A percentile compares a stretch with the other conserved stretches of the same genome.
These are phyloP conservation scores for Trypanosoma boissoni DNA, from an alignment of 208 protist species.

Conservation along the genomic window DNA sequence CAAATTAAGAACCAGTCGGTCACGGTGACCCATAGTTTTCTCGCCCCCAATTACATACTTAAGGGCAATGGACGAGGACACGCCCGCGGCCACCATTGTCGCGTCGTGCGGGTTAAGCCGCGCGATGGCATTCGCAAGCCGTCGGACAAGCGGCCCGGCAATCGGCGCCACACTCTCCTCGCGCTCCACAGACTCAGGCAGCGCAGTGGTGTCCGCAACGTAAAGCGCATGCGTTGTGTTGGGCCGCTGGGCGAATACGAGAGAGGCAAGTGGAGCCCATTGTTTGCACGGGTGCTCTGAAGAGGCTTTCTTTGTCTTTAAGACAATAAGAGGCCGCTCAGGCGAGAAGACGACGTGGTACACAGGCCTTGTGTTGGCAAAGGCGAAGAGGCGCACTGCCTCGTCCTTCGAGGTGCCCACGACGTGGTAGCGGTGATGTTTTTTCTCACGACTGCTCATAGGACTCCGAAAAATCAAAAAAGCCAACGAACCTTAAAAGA, in stretches of 20 bases:
- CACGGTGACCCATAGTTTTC: conserved; percentile 63
- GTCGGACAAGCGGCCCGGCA: conserved; percentile 57
- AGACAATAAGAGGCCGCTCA: conserved; percentile 63
- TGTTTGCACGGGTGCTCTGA: conserved; percentile 54
- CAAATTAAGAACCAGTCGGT: conserved; percentile 54
- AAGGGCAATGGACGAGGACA: conserved; percentile 46
- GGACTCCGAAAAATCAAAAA: not conserved
- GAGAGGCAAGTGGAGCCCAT: conserved; percentile 57
- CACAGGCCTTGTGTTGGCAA: conserved; percentile 54
- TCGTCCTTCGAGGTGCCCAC: conserved; percentile 58
- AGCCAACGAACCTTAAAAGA: not conserved
- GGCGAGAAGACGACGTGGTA: conserved; percentile 77
- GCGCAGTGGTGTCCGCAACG: conserved; percentile 52
- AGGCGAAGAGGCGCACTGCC: conserved; percentile 70
- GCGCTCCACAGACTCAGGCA: conserved; percentile 37
- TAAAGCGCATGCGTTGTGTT: conserved; percentile 79
- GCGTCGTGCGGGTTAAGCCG: conserved; percentile 74
- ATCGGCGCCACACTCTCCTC: conserved; percentile 43
- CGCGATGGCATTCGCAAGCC: conserved; percentile 53
- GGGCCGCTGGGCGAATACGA: conserved; percentile 55
- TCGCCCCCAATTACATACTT: conserved; percentile 77
- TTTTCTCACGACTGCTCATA: conserved; percentile 79
- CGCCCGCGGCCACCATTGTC: conserved; percentile 68
- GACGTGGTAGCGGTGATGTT: conserved; percentile 48
- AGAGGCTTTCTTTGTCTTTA: conserved; percentile 47